Base-by-base conservation (phyloP, 1,139 yeast genomes). In the Lodderomyces metapsilosis region DNA sequence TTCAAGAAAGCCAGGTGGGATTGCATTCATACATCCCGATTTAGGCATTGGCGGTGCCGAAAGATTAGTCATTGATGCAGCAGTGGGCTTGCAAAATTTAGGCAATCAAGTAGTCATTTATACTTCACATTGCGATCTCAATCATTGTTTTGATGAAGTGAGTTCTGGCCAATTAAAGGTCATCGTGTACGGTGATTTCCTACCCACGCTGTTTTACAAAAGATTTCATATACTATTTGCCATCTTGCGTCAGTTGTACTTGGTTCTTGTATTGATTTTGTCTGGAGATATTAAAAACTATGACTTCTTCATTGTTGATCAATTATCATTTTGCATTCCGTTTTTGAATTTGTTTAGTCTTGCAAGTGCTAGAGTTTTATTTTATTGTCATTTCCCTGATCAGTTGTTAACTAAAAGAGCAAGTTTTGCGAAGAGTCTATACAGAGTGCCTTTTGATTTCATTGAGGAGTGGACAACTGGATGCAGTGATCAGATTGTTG, bases 21-120 rank as follows among this genome's bases (percentile, higher is more conserved):
- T 91, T 34, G 98, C 97, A 3, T 88, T 92, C 55, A 68, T 92
- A 11, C 99, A 92, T 58, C 99, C 99, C 0, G 99, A 92, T 64
- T 67, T 92, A 41, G 98, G 98, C 0, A 92, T 92, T 45, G 84
- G 96, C 6, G 99, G 99, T 4, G 99, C 99, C 0, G 99, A 92
- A 61, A 71, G 99, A 45, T 72, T 94, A 20, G 91, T 92, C 1
- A 96, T 92, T 1, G 99, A 92, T 62, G 94, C 96, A 2, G 98
- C 98, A 0, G 71, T 88, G 3, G 96, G 96, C 0, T 67, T 92
- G 20, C 89, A 91, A 59, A 71, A 77, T 2, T 62, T 71, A n/a
- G 82, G 83, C 3, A 83, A 88, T 56, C 68, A 76, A 0, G 81
- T 92, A 12, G 73, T 74, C 7, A 74, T 91, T 6, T 88, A 76